A percentile compares a stretch with the other conserved stretches of the same genome.
phyloP scores from a whole-genome alignment of 805 yeast genomes.

The Naumovozyma dairenensis region DNA sequence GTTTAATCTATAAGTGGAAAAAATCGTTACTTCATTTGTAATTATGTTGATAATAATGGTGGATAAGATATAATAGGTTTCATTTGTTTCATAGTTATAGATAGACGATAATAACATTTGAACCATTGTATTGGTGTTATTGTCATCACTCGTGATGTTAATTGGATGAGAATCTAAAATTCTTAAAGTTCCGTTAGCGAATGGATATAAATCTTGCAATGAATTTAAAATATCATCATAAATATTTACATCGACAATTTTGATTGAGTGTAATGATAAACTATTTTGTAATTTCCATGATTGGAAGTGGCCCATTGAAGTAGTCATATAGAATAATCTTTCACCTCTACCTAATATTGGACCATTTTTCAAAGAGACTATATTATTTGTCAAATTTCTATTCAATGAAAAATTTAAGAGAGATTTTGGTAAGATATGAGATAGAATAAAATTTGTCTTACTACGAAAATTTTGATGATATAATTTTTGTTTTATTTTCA shows the following conservation, averaged over 20 bases:
- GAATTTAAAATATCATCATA: conserved; percentile 31
- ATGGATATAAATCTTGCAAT: conserved; percentile 41
- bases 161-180: conserved; percentile 56
- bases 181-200: conserved; percentile 39
- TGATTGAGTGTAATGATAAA: conserved; percentile 34
- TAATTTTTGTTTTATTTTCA: conserved; percentile 20
- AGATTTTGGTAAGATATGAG: conserved; percentile 21
- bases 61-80: conserved; percentile 38
- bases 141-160: conserved; percentile 13
- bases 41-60: conserved; percentile 41
- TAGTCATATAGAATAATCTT: conserved; percentile 33
- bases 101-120: conserved; percentile 44
- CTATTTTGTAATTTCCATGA: conserved; percentile 41
- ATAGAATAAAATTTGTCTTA: too few relatives aligned
- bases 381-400: conserved; percentile 25
- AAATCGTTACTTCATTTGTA: conserved; percentile 41
- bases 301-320: conserved; percentile 37
- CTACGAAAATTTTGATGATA: too few relatives aligned
- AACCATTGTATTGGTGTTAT: conserved; percentile 30
- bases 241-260: conserved; percentile 31
- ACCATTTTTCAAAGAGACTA: conserved; percentile 52
- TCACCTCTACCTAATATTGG: conserved; percentile 42
- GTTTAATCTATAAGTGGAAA: conserved; percentile 58
- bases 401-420: not conserved
- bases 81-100: conserved; percentile 23